Percentiles rank a stretch among this genome's conserved stretches.
Conservation (phyloP, 2,329 filamentous ascomycete species). For the Chaetomiaceae sp. region DNA sequence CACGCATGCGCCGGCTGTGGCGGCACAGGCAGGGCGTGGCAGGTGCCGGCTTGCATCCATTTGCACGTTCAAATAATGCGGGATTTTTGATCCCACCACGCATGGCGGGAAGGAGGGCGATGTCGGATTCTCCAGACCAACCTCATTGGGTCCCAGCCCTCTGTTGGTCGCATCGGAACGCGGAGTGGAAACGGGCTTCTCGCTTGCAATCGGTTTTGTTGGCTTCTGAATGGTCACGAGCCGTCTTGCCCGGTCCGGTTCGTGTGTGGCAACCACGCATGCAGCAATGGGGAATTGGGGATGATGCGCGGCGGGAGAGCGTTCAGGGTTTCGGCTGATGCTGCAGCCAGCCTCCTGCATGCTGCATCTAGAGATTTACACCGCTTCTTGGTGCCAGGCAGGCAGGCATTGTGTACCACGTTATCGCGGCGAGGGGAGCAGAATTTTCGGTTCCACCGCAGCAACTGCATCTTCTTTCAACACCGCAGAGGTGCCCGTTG, state of each 20-base stretch:
- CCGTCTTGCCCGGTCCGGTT: not conserved
- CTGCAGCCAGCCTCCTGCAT: conserved; percentile 1
- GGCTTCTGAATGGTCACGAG: not conserved
- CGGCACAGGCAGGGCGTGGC: too few species aligned
- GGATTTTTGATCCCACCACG: too few species aligned
- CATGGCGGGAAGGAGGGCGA: too few species aligned
- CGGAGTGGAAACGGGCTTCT: too few species aligned
- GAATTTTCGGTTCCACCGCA: not conserved
- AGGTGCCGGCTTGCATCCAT: too few species aligned
- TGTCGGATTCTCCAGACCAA: too few species aligned
- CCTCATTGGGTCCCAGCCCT: too few species aligned
- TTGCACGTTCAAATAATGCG: too few species aligned
- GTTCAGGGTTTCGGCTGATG: not conserved
- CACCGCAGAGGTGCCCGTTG: too few species aligned
- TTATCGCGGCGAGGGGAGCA: not conserved
- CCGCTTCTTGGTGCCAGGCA: conserved; percentile 12
- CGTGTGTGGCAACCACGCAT: not conserved
- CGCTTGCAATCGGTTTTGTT: too few species aligned
- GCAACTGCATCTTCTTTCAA: not conserved
- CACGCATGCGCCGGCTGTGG: too few species aligned
- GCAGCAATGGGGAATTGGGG: not conserved
- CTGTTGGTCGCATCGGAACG: too few species aligned
- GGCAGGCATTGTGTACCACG: not conserved
- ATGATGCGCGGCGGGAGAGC: not conserved
- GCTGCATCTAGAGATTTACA: conserved; percentile 3